A percentile compares a stretch with the other conserved stretches of the same genome.
These are phyloP conservation scores for Scleroderma bovista DNA, from an alignment of 768 basidiomycete species.

Conservation along the genomic window DNA sequence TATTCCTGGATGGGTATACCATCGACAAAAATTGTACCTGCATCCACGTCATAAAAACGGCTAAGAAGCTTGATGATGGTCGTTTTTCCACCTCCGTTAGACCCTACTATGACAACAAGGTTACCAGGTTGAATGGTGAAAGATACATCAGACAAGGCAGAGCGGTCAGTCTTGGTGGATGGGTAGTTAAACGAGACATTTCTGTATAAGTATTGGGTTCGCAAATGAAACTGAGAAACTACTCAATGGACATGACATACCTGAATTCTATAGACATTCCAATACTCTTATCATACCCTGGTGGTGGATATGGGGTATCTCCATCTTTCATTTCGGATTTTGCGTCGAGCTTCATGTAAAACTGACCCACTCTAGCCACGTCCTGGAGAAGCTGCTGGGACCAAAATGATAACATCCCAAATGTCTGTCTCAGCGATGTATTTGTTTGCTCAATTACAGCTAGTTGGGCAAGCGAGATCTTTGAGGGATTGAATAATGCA, in stretches of 20 bases:
- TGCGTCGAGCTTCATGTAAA: slow-evolving; percentile 18
- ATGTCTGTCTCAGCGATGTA: slow-evolving; percentile 16
- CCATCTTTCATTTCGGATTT: slow-evolving; percentile 24
- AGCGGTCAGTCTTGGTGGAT: slow-evolving; percentile 22
- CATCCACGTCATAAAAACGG: slow-evolving; percentile 26
- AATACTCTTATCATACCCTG: slow-evolving; percentile 5
- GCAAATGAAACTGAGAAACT: not conserved
- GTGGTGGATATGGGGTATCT: slow-evolving; percentile 16
- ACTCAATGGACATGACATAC: slow-evolving; percentile 3
- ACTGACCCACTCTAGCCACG: slow-evolving; percentile 14
- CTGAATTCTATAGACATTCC: slow-evolving; percentile 16
- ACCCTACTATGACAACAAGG: slow-evolving; percentile 32
- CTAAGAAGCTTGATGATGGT: slow-evolving; percentile 38
- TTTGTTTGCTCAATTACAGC: slow-evolving; percentile 26
- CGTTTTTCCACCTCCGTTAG: slow-evolving; percentile 32
- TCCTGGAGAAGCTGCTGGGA: slow-evolving; percentile 5
- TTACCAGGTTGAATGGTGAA: slow-evolving; percentile 29
- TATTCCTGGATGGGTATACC: slow-evolving; percentile 30
- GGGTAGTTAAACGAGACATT: slow-evolving; percentile 52
- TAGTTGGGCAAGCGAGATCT: slow-evolving; percentile 25
- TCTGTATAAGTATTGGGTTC: slow-evolving; percentile 27
- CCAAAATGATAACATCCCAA: slow-evolving; percentile 3
- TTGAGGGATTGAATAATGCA: slow-evolving; percentile 21
- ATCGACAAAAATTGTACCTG: slow-evolving; percentile 37
- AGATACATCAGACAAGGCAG: slow-evolving; percentile 21